Evolutionary conservation across 176 grass and related monocot genomes (phyloP).

Genomic region (Canna indica): DNA sequence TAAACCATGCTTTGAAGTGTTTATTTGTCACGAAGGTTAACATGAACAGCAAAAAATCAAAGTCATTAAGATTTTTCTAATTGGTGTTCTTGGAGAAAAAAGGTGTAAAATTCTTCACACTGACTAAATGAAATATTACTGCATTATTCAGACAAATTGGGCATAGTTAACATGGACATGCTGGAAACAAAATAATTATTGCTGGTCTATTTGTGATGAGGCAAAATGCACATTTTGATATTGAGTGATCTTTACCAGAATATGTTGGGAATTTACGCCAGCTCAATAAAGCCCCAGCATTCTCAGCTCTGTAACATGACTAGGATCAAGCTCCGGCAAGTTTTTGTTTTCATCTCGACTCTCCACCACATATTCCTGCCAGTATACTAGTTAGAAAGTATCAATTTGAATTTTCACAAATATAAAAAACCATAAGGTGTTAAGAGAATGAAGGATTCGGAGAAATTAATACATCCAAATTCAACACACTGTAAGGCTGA

Average conservation of each 20-base stretch:
- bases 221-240: background rate
- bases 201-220: background rate
- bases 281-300: constrained; percentile 84
- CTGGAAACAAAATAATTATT: no score
- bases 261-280: constrained; percentile 20
- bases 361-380: constrained; percentile 86
- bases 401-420: constrained; percentile 9
- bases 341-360: constrained; percentile 62
- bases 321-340: constrained; percentile 74
- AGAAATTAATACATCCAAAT: background rate
- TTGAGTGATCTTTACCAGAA: background rate
- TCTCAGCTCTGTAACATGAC: constrained; percentile 69
- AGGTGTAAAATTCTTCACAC: no score
- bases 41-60: no score
- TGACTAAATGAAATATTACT: no score
- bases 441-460: background rate
- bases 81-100: no score
- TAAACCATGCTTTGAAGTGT: no score
- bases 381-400: constrained; percentile 21
- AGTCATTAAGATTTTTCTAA: no score
- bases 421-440: background rate
- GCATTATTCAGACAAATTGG: no score
- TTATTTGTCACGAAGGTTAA: no score
- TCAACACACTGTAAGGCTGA: no score
- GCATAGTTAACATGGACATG: no score